phyloP scores from a whole-genome alignment of 192 early-diverging fungal species.

The Phycomyces nitens region DNA sequence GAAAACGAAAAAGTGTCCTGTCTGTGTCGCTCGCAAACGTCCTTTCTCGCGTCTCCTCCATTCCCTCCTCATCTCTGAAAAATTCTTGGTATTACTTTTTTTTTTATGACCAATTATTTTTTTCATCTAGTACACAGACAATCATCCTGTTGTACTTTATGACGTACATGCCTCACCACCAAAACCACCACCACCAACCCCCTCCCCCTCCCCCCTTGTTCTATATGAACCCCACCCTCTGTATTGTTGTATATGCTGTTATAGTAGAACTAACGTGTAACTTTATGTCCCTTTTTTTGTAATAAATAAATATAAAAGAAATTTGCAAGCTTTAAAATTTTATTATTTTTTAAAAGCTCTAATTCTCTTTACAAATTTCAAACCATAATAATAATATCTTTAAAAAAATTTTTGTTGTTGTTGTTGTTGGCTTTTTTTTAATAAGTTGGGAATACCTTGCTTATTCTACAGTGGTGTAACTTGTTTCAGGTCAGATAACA shows the following conservation, averaged over 20 bases:
- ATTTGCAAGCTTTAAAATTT: neutral
- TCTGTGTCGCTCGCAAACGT: neutral
- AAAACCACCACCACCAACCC: neutral
- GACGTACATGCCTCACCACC: neutral
- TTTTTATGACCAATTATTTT: neutral
- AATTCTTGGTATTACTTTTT: neutral
- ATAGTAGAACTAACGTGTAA: constrained; percentile 11
- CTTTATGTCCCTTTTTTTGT: constrained; percentile 6
- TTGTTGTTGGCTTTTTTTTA: too few species aligned
- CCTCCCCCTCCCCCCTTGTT: neutral
- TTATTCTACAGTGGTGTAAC: too few species aligned
- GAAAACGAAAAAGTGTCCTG: neutral
- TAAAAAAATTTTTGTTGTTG: too few species aligned
- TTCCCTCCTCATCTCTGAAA: neutral
- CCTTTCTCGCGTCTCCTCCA: neutral
- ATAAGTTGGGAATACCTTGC: too few species aligned
- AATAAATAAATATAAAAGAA: constrained; percentile 4
- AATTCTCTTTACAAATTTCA: neutral
- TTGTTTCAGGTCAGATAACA: too few species aligned
- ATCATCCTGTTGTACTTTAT: neutral
- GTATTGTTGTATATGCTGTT: constrained; percentile 10
- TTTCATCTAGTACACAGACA: constrained; percentile 2
- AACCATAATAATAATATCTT: too few species aligned
- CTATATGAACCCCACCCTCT: constrained; percentile 6
- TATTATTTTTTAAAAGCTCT: neutral